These are phyloP conservation scores for Mycosphaerella arachidis DNA, from an alignment of 2,329 filamentous ascomycete genomes.

Conservation along the genomic window DNA sequence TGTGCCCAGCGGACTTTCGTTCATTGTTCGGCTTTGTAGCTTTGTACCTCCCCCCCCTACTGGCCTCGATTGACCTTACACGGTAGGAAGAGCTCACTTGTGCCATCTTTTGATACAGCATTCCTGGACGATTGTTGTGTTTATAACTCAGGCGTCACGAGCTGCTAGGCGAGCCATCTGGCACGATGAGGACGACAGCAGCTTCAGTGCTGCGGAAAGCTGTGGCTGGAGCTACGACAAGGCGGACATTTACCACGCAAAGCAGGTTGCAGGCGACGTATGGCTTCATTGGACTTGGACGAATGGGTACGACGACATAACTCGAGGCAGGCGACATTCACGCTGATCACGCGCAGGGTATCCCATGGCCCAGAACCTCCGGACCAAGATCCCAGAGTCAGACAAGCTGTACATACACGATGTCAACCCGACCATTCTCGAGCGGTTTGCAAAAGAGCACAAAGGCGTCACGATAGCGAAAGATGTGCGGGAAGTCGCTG, in stretches of 20 bases:
- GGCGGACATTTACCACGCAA: slow-evolving; percentile 43
- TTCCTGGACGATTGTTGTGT: background rate
- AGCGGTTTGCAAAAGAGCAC: slow-evolving; percentile 54
- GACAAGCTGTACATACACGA: slow-evolving; percentile 64
- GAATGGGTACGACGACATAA: slow-evolving; percentile 43
- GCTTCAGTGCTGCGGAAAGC: slow-evolving; percentile 1
- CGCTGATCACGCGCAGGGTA: slow-evolving; percentile 51
- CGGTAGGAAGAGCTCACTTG: background rate
- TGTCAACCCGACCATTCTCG: slow-evolving; percentile 54
- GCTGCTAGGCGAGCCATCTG: background rate
- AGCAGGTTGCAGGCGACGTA: slow-evolving; percentile 41
- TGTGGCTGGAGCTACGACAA: slow-evolving; percentile 9
- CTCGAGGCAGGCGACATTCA: slow-evolving; percentile 6
- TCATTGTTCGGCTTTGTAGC: background rate
- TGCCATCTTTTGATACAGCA: background rate
- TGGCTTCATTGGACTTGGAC: slow-evolving; percentile 49
- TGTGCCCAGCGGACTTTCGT: background rate
- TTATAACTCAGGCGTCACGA: background rate
- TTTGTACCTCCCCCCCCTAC: background rate
- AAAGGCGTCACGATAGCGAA: slow-evolving; percentile 52
- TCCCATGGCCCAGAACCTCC: slow-evolving; percentile 68
- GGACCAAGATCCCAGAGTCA: slow-evolving; percentile 58
- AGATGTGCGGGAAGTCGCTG: slow-evolving; percentile 58
- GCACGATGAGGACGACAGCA: background rate
- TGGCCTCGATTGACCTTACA: background rate